These are phyloP conservation scores for Phialophora expanda DNA, from an alignment of 2,329 filamentous ascomycete genomes.

Conservation along the genomic window DNA sequence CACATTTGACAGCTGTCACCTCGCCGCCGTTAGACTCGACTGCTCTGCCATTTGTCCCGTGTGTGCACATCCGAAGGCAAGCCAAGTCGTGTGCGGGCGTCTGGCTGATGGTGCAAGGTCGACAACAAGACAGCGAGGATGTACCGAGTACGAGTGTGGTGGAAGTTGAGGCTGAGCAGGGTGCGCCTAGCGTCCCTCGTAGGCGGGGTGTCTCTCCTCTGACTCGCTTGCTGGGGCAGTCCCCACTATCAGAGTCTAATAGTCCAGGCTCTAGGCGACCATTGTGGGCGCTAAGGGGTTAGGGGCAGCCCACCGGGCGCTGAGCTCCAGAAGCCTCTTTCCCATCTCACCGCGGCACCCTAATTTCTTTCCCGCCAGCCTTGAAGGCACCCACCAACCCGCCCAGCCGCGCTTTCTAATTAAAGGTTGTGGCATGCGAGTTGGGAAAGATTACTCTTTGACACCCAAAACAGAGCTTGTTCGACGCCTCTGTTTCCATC, in stretches of 20 bases:
- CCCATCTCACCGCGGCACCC: neutral
- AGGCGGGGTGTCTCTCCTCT: neutral
- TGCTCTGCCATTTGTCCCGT: neutral
- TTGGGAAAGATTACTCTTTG: constrained; percentile 5
- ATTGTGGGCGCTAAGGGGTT: neutral
- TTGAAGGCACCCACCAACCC: neutral
- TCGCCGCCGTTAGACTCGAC: neutral
- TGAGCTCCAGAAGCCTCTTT: neutral
- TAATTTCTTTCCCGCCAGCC: neutral
- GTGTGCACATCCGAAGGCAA: neutral
- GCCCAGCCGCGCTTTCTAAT: neutral
- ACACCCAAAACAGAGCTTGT: neutral
- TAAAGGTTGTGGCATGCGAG: neutral
- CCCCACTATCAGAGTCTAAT: neutral
- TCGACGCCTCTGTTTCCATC: neutral
- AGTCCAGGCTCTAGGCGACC: neutral
- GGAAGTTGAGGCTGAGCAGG: neutral
- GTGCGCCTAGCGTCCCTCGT: neutral
- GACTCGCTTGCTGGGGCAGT: neutral
- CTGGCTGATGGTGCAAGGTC: too few species aligned
- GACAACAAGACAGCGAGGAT: neutral
- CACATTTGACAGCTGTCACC: neutral
- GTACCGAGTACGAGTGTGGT: neutral
- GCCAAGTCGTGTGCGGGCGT: neutral
- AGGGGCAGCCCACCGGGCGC: neutral